Conservation (phyloP, 2,329 filamentous ascomycete species). For the Elsinoe arachidis region DNA sequence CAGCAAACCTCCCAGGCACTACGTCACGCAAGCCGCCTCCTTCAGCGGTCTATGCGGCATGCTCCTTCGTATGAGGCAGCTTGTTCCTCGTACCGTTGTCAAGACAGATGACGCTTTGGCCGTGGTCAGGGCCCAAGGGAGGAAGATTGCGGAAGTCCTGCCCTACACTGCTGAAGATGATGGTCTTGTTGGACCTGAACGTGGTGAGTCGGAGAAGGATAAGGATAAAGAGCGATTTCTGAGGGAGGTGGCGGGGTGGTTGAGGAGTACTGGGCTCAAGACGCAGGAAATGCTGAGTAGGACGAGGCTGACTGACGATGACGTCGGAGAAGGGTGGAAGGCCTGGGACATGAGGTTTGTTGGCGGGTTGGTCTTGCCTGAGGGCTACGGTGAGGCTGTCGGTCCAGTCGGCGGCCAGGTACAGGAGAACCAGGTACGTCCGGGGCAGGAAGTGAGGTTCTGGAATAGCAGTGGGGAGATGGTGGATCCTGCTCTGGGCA, state of each 20-base stretch:
- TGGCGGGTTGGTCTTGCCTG: conserved; percentile 17
- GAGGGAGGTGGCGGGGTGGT: conserved; percentile 18
- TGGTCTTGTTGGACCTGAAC: not conserved
- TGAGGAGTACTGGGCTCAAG: conserved; percentile 17
- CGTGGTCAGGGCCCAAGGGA: conserved; percentile 15
- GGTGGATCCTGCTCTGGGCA: not conserved
- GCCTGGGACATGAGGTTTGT: conserved; percentile 22
- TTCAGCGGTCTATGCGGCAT: conserved; percentile 51
- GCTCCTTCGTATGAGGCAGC: conserved; percentile 48
- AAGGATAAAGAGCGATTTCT: conserved; percentile 15
- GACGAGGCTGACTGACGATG: conserved; percentile 14
- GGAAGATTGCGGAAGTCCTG: conserved; percentile 5
- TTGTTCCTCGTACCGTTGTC: conserved; percentile 33
- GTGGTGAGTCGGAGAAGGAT: conserved; percentile 8
- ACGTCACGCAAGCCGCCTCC: conserved; percentile 48
- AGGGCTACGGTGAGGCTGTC: not conserved
- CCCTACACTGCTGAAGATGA: not conserved
- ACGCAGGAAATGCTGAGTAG: conserved; percentile 15
- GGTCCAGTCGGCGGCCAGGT: not conserved
- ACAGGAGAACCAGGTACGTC: not conserved
- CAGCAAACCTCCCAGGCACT: conserved; percentile 42
- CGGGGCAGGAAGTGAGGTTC: not conserved
- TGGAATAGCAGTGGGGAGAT: not conserved
- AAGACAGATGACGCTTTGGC: conserved; percentile 29
- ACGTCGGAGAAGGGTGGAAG: not conserved